Conservation (phyloP, 805 yeast genomes). For the Candida easanensis region DNA sequence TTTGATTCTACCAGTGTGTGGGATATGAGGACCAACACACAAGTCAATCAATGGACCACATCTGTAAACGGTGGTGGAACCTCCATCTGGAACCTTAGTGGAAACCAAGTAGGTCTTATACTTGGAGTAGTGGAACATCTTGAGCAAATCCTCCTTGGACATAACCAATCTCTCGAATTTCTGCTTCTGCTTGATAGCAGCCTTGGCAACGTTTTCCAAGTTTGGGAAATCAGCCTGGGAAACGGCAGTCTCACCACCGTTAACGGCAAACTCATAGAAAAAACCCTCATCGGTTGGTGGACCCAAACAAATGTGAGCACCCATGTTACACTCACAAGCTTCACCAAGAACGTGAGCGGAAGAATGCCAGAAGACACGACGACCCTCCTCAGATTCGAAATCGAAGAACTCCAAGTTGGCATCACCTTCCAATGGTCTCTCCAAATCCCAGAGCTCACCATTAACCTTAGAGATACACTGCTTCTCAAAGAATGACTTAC, state of each 20-base stretch:
- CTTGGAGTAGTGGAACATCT: slow-evolving; percentile 94
- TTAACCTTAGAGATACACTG: slow-evolving; percentile 89
- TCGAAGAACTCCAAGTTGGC: slow-evolving; percentile 76
- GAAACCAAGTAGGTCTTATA: slow-evolving; percentile 86
- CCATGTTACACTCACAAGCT: slow-evolving; percentile 94
- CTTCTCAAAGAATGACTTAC: slow-evolving; percentile 85
- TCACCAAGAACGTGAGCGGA: slow-evolving; percentile 98
- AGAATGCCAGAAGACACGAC: slow-evolving; percentile 97
- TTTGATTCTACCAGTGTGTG: slow-evolving; percentile 95
- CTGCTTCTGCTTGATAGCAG: slow-evolving; percentile 92
- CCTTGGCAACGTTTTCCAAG: slow-evolving; percentile 83
- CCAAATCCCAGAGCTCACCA: slow-evolving; percentile 92
- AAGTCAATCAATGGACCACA: slow-evolving; percentile 97
- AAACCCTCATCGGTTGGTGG: slow-evolving; percentile 98
- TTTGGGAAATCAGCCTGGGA: slow-evolving; percentile 79
- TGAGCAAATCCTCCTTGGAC: slow-evolving; percentile 85
- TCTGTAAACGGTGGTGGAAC: slow-evolving; percentile 94
- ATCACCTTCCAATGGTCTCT: slow-evolving; percentile 83
- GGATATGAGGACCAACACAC: slow-evolving; percentile 97
- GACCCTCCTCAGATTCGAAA: slow-evolving; percentile 92
- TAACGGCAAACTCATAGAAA: slow-evolving; percentile 91
- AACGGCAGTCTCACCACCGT: slow-evolving; percentile 72
- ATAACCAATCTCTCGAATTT: slow-evolving; percentile 89
- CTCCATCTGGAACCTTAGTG: slow-evolving; percentile 92
- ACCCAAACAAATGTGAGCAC: slow-evolving; percentile 89